These are phyloP conservation scores for Nannizzia gypsea DNA, from an alignment of 2,329 filamentous ascomycete species.

Conservation along the genomic window DNA sequence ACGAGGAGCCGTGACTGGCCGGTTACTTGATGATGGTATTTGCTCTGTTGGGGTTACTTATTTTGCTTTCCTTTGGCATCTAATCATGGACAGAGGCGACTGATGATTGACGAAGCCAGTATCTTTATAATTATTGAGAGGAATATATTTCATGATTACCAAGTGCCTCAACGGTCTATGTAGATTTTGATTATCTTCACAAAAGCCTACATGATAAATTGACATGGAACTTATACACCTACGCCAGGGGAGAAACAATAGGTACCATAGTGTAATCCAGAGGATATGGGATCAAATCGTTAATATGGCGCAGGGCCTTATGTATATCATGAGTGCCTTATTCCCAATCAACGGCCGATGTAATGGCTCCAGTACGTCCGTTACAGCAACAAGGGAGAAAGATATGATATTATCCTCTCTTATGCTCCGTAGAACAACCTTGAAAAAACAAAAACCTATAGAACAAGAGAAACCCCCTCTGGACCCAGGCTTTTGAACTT, in stretches of 20 bases:
- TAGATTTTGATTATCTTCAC: not conserved
- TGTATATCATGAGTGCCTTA: not conserved
- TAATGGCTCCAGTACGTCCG: not conserved
- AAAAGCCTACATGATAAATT: not conserved
- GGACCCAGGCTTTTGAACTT: not conserved
- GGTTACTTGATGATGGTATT: not conserved
- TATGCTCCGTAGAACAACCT: not conserved
- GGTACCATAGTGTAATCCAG: not conserved
- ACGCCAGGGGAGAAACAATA: not conserved
- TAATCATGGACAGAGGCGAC: not conserved
- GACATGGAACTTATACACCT: not conserved
- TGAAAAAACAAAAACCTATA: not conserved
- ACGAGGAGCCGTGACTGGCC: not conserved
- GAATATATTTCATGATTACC: too few relatives aligned
- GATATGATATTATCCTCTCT: not conserved
- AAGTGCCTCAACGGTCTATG: too few relatives aligned
- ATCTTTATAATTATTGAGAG: too few relatives aligned
- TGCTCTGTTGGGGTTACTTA: not conserved
- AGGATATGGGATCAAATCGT: not conserved
- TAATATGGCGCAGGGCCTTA: not conserved
- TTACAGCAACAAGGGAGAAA: not conserved
- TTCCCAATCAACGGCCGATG: not conserved
- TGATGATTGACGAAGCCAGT: not conserved
- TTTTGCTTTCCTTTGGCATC: not conserved
- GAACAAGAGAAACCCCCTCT: constrained; percentile 1